Percentiles rank a stretch among this genome's conserved stretches.
Conservation (phyloP, 2,329 filamentous ascomycete genomes). For the Aspergillus ustus region DNA sequence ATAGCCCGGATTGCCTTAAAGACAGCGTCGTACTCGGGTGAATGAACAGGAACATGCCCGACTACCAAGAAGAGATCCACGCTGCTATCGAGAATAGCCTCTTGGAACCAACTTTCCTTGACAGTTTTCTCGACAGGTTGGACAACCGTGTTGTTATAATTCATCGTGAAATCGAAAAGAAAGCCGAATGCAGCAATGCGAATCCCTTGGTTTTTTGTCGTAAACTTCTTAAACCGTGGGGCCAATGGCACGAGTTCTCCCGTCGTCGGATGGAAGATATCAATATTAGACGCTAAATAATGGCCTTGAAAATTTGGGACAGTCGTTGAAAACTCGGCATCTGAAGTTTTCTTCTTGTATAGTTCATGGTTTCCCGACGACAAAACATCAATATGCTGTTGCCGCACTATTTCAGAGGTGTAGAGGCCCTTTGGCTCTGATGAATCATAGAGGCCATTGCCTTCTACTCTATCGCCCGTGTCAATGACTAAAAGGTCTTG, state of each 20-base stretch:
- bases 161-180: conserved; percentile 88
- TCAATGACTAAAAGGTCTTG: conserved; percentile 91
- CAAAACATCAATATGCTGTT: conserved; percentile 82
- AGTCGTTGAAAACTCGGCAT: conserved; percentile 76
- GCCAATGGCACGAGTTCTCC: conserved; percentile 76
- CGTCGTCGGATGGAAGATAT: conserved; percentile 76
- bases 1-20: conserved; percentile 76
- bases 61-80: conserved; percentile 85
- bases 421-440: conserved; percentile 86
- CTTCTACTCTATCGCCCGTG: conserved; percentile 90
- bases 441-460: conserved; percentile 91
- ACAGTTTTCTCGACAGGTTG: conserved; percentile 79
- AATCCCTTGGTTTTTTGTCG: conserved; percentile 84
- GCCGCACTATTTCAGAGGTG: conserved; percentile 82
- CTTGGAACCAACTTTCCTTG: conserved; percentile 85
- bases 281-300: conserved; percentile 90
- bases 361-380: conserved; percentile 94
- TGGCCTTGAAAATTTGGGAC: conserved; percentile 79
- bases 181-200: conserved; percentile 90
- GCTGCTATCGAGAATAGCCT: conserved; percentile 76
- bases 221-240: conserved; percentile 84
- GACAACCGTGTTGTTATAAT: conserved; percentile 88
- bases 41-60: conserved; percentile 83
- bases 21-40: conserved; percentile 76
- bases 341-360: conserved; percentile 78